Percentiles rank a stretch among this genome's conserved stretches.
Conservation (phyloP, 2,329 filamentous ascomycete genomes). For the Penicillium sp. region DNA sequence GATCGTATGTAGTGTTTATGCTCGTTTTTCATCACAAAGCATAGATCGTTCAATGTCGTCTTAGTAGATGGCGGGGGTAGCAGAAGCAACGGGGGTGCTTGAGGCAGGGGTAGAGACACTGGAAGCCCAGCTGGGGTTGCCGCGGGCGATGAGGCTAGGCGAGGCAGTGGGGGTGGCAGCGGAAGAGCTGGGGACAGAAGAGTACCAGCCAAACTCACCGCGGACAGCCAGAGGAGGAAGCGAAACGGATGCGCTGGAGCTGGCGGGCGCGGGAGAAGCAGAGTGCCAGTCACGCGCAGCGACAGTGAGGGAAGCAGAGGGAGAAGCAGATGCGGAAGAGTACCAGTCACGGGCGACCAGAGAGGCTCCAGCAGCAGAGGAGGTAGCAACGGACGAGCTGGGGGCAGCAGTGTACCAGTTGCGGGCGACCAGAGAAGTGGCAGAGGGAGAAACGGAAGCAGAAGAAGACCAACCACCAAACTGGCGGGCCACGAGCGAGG, state of each 20-base stretch:
- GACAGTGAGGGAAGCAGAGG: not conserved
- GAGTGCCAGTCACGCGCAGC: constrained; percentile 2
- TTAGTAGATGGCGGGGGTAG: constrained; percentile 17
- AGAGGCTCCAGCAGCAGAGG: not conserved
- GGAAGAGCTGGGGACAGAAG: not conserved
- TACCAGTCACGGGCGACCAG: not conserved
- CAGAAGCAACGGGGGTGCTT: constrained; percentile 11
- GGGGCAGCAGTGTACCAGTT: constrained; percentile 8
- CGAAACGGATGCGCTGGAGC: not conserved
- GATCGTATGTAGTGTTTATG: not conserved
- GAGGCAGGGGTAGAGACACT: constrained; percentile 14
- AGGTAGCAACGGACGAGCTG: not conserved
- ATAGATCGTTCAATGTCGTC: not conserved
- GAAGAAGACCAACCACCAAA: constrained; percentile 8
- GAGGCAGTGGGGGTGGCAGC: constrained; percentile 2
- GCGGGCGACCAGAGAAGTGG: constrained; percentile 12
- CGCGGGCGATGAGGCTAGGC: constrained; percentile 8
- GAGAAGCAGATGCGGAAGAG: not conserved
- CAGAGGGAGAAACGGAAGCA: not conserved
- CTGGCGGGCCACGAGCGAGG: constrained; percentile 14
- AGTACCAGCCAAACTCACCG: constrained; percentile 6
- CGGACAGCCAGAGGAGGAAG: constrained; percentile 11
- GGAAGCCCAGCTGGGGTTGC: constrained; percentile 1
- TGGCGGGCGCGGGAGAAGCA: not conserved
- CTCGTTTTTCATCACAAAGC: not conserved